phyloP scores from a whole-genome alignment of 2,329 filamentous ascomycete genomes.

The Microcera coccophila region DNA sequence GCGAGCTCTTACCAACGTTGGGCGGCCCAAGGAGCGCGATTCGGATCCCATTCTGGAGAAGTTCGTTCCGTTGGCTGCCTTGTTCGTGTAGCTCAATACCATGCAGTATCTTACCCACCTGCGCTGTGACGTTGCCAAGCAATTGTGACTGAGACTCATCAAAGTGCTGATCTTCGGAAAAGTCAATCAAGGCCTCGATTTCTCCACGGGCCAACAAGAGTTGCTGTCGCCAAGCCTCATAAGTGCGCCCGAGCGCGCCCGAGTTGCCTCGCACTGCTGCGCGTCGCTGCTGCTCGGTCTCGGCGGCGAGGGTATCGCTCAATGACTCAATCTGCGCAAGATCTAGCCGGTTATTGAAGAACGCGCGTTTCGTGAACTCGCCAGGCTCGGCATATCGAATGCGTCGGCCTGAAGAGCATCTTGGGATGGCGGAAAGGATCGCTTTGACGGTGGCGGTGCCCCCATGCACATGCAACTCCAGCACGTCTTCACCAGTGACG shows the following conservation, averaged over 20 bases:
- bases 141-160: slow-evolving; percentile 77
- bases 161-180: slow-evolving; percentile 95
- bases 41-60: slow-evolving; percentile 79
- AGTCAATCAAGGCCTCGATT: slow-evolving; percentile 93
- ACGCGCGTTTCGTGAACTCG: slow-evolving; percentile 91
- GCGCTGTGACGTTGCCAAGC: slow-evolving; percentile 61
- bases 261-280: slow-evolving; percentile 77
- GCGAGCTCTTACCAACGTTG: slow-evolving; percentile 90
- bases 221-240: slow-evolving; percentile 76
- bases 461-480: slow-evolving; percentile 94
- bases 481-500: slow-evolving; percentile 85
- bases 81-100: slow-evolving; percentile 66
- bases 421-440: slow-evolving; percentile 72
- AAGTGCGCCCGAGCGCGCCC: slow-evolving; percentile 65
- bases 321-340: slow-evolving; percentile 76
- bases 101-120: slow-evolving; percentile 58
- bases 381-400: slow-evolving; percentile 91
- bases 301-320: slow-evolving; percentile 58
- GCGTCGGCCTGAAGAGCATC: slow-evolving; percentile 34
- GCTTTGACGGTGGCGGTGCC: slow-evolving; percentile 85
- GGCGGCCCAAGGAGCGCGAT: slow-evolving; percentile 86
- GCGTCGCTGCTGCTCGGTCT: slow-evolving; percentile 90
- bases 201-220: slow-evolving; percentile 81
- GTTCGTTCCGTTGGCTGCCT: slow-evolving; percentile 77
- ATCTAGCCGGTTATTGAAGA: slow-evolving; percentile 79